Evolutionary conservation across 805 yeast genomes (phyloP).

Genomic region (Debaryomyces castellii): DNA sequence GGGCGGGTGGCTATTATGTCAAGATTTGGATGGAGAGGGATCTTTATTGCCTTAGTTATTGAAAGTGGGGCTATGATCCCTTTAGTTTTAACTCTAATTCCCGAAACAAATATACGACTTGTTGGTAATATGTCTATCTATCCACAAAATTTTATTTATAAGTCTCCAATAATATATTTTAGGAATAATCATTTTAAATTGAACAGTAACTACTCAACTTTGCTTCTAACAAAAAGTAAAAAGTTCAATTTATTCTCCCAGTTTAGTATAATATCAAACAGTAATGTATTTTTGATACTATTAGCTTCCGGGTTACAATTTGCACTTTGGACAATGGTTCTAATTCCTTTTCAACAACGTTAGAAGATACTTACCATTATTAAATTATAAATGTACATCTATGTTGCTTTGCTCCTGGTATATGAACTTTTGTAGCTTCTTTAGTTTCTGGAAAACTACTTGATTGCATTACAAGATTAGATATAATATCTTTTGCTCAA

Average conservation of each 20-base stretch:
- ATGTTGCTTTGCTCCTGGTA: slow-evolving; percentile 76
- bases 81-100: slow-evolving; percentile 37
- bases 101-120: slow-evolving; percentile 69
- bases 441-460: slow-evolving; percentile 55
- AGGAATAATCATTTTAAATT: slow-evolving; percentile 11
- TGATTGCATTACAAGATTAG: slow-evolving; percentile 47
- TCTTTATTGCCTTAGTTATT: slow-evolving; percentile 69
- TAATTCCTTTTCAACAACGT: slow-evolving; percentile 63
- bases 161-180: slow-evolving; percentile 33
- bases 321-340: slow-evolving; percentile 66
- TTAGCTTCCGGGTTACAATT: slow-evolving; percentile 62
- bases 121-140: slow-evolving; percentile 70
- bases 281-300: slow-evolving; percentile 19
- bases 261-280: slow-evolving; percentile 33
- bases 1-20: slow-evolving; percentile 43
- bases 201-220: slow-evolving; percentile 30
- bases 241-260: slow-evolving; percentile 15
- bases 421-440: slow-evolving; percentile 63
- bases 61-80: slow-evolving; percentile 49
- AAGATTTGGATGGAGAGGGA: slow-evolving; percentile 60
- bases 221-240: not conserved
- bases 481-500: not conserved
- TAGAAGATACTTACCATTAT: slow-evolving; percentile 50
- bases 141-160: slow-evolving; percentile 42
- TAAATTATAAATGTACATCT: slow-evolving; percentile 60